Evolutionary conservation across 768 basidiomycete species (phyloP), one percentile per base, ranked within the genome.

Genomic region (Rhizopogon vinicolor): DNA sequence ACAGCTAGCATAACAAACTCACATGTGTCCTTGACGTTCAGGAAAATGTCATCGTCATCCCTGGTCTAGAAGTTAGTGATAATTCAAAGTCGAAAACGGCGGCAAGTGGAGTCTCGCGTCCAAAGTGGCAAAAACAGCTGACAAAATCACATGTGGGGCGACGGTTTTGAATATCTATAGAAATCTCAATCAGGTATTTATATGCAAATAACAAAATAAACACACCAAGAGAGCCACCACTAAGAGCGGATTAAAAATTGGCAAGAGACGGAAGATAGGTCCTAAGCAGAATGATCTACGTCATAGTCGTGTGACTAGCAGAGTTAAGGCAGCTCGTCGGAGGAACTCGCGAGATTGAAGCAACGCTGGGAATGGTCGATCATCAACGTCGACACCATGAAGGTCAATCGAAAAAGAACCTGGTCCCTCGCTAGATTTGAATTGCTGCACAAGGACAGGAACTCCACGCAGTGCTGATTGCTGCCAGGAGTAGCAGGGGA

Each of bases 31-130:
- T 83, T 84, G 28, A 94, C 91, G 40, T 83, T 83, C 75, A 85
- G 85, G 70, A 93, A 93, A 93, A 93, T 5, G 84, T 76, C 55
- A 91, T 75, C 0, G 89, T 91, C 88, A 91, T 91, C 29, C 84
- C 88, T 90, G 56, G 33, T 46, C 12, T 22, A 44, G n/a, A 22
- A 25, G 7, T 44, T 41, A 44, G 19, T 58, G 33, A 62, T 35
- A 5, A 62, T 57, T 58, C 16, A 51, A 43, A 48, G 55, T 50
- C 28, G 56, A 12, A n/a, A 64, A 91, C 0, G 91, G 84, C 0
- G 91, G 91, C 3, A 93, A 72, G 49, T 77, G 72, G 13, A 93
- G 76, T 5, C 78, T 74, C 40, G 82, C 77, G 52, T 90, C 91
- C 48, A 93, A 76, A 3, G 82, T 74, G 0, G 86, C 86, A 60